Conservation (phyloP, 139 green algal genomes). For the Mesostigma viride region DNA sequence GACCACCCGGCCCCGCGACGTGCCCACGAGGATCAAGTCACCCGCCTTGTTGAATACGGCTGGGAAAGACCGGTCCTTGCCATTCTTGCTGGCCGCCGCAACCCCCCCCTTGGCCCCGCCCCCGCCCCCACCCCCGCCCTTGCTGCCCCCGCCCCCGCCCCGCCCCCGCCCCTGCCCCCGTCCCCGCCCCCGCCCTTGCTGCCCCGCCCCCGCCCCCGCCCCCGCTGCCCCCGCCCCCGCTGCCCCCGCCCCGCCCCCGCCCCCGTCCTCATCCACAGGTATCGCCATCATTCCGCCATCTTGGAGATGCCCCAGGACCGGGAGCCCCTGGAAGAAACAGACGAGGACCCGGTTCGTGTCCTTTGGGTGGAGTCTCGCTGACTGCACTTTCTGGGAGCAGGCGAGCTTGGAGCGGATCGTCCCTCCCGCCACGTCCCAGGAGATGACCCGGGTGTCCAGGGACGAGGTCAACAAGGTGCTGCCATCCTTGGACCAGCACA, state of each 20-base stretch:
- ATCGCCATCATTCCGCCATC: no score
- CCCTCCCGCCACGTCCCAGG: slow-evolving; percentile 52
- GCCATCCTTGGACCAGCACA: slow-evolving; percentile 62
- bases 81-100: no score
- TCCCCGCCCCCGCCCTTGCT: no score
- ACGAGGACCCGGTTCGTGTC: slow-evolving; percentile 27
- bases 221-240: background rate
- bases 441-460: slow-evolving; percentile 37
- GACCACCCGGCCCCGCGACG: slow-evolving; percentile 35
- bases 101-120: background rate
- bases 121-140: no score
- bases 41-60: slow-evolving; percentile 43
- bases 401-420: background rate
- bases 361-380: slow-evolving; percentile 20
- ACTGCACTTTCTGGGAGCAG: background rate
- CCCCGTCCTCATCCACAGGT: no score
- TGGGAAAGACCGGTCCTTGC: no score
- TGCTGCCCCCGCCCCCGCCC: no score
- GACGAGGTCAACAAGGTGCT: slow-evolving; percentile 44
- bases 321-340: slow-evolving; percentile 9
- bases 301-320: no score
- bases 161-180: no score
- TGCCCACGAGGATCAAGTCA: slow-evolving; percentile 40
- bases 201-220: background rate
- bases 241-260: no score